Base-by-base conservation (phyloP, 129 eudicot genomes). In the Tanacetum coccineum region DNA sequence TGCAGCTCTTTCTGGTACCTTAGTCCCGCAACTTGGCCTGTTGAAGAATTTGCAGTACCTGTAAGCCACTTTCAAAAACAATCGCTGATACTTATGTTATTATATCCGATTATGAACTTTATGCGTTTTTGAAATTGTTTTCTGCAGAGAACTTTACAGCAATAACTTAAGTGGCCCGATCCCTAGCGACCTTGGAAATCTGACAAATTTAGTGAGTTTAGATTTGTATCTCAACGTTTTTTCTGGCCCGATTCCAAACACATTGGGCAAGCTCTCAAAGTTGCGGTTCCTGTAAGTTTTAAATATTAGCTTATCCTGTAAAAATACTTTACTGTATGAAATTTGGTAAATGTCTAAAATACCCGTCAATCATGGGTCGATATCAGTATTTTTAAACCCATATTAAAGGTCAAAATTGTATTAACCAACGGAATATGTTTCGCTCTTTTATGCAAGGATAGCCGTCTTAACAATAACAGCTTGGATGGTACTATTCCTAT, bases 381-480 rank as follows among this genome's bases (percentile, higher is more conserved):
- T 13, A 3, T 13, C 14, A 47, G 39, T 17, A 18, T 67, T 11
- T 67, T 17, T 51, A 10, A 32, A 11, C 10, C 15, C 26, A 4
- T 20, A 1, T 18, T 54, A 15, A 54, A 19, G 22, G 25, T 45
- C 11, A 19, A 18, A 42, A 47, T n/a, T 48, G 70, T 66, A 50
- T 58, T 22, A 25, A 47, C 55, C 8, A 4, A 15, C 57, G 42
- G 17, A 26, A 72, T 52, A 7, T 14, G 21, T 62, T 63, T 73
- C 32, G 21, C 64, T 73, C 30, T 63, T 79, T 58, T 74, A 75
- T 84, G 86, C 63, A 85, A 78, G 89, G 78, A 75, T 79, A 91
- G 97, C 47, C 89, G 97, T 78, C 89, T 91, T 25, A 91, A 91
- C 80, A 91, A 91, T 76, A 91, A 91, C 80, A 91, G 92, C 79